Conservation (phyloP, 371 early-diverging fungal species). For the Lichtheimia corymbifera region DNA sequence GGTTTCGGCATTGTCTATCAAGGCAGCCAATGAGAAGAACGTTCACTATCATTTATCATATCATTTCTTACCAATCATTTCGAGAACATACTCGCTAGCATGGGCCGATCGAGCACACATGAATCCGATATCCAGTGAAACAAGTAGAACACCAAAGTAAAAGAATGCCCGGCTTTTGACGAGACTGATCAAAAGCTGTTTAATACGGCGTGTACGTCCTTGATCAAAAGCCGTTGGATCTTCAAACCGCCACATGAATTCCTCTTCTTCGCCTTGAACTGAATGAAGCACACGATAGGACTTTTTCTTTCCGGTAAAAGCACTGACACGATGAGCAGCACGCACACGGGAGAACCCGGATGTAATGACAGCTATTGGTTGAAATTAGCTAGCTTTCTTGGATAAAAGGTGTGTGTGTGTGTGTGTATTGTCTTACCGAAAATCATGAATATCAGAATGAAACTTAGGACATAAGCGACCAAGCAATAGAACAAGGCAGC, state of each 20-base stretch:
- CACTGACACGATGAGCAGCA: slow-evolving; percentile 51
- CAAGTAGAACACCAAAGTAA: slow-evolving; percentile 50
- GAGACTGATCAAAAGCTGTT: slow-evolving; percentile 35
- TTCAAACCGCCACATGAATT: slow-evolving; percentile 49
- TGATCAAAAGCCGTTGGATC: slow-evolving; percentile 40
- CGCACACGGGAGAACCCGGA: slow-evolving; percentile 62
- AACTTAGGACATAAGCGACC: slow-evolving; percentile 55
- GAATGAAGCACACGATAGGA: slow-evolving; percentile 26
- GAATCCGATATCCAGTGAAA: slow-evolving; percentile 44
- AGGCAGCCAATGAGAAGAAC: neutral
- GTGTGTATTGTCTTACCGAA: slow-evolving; percentile 39
- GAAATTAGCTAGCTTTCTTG: neutral
- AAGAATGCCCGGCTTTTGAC: slow-evolving; percentile 50
- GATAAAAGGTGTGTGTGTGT: neutral
- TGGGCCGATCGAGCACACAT: slow-evolving; percentile 58
- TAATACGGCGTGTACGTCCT: slow-evolving; percentile 24
- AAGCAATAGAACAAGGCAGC: slow-evolving; percentile 55
- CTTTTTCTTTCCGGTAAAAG: slow-evolving; percentile 53
- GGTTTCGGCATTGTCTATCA: slow-evolving; percentile 44
- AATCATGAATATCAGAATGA: slow-evolving; percentile 54
- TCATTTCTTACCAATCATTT: slow-evolving; percentile 29
- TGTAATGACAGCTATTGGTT: slow-evolving; percentile 53
- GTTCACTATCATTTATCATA: neutral
- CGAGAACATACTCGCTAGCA: slow-evolving; percentile 33
- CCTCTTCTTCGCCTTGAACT: slow-evolving; percentile 25